Evolutionary conservation across 371 early-diverging fungal species (phyloP).

Genomic region (Syncephalastrum contaminatum): DNA sequence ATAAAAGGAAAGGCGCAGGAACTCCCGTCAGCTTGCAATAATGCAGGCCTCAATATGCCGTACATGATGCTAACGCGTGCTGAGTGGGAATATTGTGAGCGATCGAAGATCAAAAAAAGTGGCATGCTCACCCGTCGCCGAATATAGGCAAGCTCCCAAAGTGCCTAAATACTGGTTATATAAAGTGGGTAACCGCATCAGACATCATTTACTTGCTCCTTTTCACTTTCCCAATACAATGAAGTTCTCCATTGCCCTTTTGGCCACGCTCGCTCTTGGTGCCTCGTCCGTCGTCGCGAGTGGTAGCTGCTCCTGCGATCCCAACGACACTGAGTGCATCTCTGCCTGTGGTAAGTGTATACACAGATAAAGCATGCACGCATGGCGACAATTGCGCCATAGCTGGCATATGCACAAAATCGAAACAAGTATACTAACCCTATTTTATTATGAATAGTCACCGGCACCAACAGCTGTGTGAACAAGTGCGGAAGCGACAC

Average conservation of each 20-base stretch:
- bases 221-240: not conserved
- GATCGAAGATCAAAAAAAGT: no score
- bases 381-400: not conserved
- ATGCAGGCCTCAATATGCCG: no score
- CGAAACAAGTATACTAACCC: not conserved
- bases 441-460: constrained; percentile 8
- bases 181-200: no score
- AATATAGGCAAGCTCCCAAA: no score
- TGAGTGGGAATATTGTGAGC: no score
- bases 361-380: not conserved
- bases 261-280: constrained; percentile 11
- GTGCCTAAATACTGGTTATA: no score
- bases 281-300: constrained; percentile 3
- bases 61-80: no score
- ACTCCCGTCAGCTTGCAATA: no score
- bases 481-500: constrained; percentile 9
- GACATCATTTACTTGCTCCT: no score
- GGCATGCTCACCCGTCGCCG: no score
- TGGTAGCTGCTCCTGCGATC: constrained; percentile 11
- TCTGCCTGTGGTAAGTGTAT: constrained; percentile 12
- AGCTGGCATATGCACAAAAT: not conserved
- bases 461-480: constrained; percentile 13
- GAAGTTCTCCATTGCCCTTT: constrained; percentile 12
- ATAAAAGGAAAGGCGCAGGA: no score
- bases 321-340: constrained; percentile 12